phyloP scores from a whole-genome alignment of 2,329 filamentous ascomycete genomes.

The Neobulgaria alba region DNA sequence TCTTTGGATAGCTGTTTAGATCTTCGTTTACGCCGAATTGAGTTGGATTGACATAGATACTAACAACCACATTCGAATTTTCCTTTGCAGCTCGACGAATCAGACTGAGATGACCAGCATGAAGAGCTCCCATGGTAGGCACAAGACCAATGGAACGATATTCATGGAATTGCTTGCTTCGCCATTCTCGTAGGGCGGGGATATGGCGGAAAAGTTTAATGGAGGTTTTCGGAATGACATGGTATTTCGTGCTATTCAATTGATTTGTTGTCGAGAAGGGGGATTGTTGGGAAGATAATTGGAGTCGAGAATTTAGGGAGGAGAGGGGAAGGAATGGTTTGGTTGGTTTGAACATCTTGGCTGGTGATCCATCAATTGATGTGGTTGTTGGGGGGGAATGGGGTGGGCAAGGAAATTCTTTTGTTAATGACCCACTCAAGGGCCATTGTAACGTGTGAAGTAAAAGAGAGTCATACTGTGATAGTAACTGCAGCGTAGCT shows the following conservation, averaged over 20 bases:
- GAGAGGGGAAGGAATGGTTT: neutral
- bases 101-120: conserved; percentile 79
- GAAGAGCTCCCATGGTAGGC: conserved; percentile 96
- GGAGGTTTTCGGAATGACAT: conserved; percentile 41
- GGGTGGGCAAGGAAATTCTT: too few species aligned
- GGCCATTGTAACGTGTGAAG: neutral
- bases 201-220: conserved; percentile 73
- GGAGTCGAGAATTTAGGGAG: neutral
- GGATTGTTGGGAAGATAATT: too few species aligned
- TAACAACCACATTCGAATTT: conserved; percentile 81
- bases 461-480: neutral
- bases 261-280: neutral
- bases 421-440: neutral
- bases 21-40: conserved; percentile 91
- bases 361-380: neutral
- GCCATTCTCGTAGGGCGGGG: conserved; percentile 59
- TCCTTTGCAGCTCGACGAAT: conserved; percentile 76
- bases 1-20: conserved; percentile 79
- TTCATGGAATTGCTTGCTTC: conserved; percentile 54
- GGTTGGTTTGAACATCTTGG: neutral
- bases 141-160: conserved; percentile 76
- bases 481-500: neutral
- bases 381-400: neutral
- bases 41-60: conserved; percentile 92
- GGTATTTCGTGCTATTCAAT: conserved; percentile 4